These are phyloP conservation scores for Eucommia ulmoides DNA, from an alignment of 257 asterid genomes.

Conservation along the genomic window DNA sequence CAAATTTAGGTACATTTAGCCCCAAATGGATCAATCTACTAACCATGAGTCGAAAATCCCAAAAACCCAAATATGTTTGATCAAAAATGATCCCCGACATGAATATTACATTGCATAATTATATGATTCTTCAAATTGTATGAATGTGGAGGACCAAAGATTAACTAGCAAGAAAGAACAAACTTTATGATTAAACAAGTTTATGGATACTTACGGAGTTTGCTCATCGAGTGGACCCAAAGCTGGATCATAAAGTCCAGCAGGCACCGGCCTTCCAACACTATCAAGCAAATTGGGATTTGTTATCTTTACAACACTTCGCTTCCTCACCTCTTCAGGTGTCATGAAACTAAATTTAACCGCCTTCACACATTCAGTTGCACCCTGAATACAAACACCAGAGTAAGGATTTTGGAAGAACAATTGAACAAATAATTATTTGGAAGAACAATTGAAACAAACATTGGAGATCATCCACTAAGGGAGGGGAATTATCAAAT, in stretches of 20 bases:
- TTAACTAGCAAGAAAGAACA: neutral
- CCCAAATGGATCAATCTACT: too few species aligned
- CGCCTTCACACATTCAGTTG: slow-evolving; percentile 45
- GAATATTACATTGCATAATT: neutral
- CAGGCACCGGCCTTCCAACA: slow-evolving; percentile 36
- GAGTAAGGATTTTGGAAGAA: too few species aligned
- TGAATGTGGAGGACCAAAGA: neutral
- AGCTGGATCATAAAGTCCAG: slow-evolving; percentile 73
- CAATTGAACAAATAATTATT: too few species aligned
- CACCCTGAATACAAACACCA: too few species aligned
- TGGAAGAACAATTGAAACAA: too few species aligned
- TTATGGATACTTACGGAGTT: slow-evolving; percentile 31
- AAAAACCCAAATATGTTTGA: neutral
- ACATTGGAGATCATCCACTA: too few species aligned
- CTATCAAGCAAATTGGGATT: slow-evolving; percentile 48
- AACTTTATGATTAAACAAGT: neutral
- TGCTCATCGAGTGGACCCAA: slow-evolving; percentile 53
- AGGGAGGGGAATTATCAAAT: too few species aligned
- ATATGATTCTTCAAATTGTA: neutral
- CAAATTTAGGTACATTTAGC: too few species aligned
- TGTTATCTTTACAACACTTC: slow-evolving; percentile 45
- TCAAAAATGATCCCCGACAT: neutral
- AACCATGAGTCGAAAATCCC: neutral
- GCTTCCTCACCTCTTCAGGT: slow-evolving; percentile 53
- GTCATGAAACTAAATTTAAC: slow-evolving; percentile 65